Evolutionary conservation across 177 flowering plant species (phyloP), one percentile per base, ranked within the genome.

Genomic region (Vitis hybrid): DNA sequence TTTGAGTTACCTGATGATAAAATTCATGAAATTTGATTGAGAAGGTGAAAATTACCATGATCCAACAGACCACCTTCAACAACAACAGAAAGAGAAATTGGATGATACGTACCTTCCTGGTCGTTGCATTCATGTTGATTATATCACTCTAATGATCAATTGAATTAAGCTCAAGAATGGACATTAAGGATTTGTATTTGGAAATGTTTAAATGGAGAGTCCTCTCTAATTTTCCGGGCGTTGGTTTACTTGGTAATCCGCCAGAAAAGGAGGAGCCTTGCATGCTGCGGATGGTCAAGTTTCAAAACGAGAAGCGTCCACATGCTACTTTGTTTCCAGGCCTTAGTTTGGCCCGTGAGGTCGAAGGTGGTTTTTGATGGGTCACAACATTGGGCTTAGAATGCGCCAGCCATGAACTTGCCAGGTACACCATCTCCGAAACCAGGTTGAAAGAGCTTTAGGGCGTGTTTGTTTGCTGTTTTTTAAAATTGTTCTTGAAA

Each of bases 121-220:
- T n/a, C 57, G 57, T 18, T 51, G 69, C 7, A 38, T 72, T 68
- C 75, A 72, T 76, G 67, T 76, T 76, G 72, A 15, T 59, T 22
- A 11, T 51, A 4, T 10, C 28, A 12, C 47, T 8, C 47, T 13
- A 10, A 11, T 50, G 15, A 50, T 12, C 11, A 50, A 18, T 49
- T 20, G 28, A 44, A 65, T 51, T 51, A 52, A 24, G 62, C 52
- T 2, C 20, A 20, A 24, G 28, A 12, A 64, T 47, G 66, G 24
- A 6, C 11, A 64, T 33, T 28, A 6, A 3, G 49, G 22, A 51
- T 31, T 14, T 44, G 10, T 54, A 51, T 31, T 14, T 44, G 10
- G 24, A 3, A 55, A 47, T 19, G 28, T 68, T 59, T 49, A 24
- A 68, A 59, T 50, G 15, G 38, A 2, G 12, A 59, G 56, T 11